A percentile compares a stretch with the other conserved stretches of the same genome.
Evolutionary conservation across 2,329 filamentous ascomycete species (phyloP).

Genomic region (Chrysoporthe cubensis): DNA sequence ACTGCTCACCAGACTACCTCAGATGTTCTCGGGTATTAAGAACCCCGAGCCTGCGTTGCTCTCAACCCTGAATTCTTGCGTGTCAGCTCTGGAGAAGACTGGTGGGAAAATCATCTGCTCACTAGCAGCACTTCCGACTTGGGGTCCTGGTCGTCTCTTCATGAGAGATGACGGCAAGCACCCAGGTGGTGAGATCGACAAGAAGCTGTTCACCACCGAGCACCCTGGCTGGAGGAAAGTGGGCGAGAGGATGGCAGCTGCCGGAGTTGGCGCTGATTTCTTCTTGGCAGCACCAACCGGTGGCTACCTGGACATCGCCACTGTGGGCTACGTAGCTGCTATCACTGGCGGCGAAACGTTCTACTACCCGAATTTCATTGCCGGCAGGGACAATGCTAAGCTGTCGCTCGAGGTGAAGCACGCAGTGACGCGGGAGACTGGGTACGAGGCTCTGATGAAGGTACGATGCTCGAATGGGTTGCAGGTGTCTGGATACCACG

Average conservation of each 20-base stretch:
- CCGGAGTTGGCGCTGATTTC: constrained; percentile 88
- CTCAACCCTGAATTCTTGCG: constrained; percentile 79
- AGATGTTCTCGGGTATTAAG: constrained; percentile 85
- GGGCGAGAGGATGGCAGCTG: constrained; percentile 84
- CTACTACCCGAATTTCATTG: constrained; percentile 96
- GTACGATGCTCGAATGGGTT: constrained; percentile 96
- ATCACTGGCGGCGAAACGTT: constrained; percentile 94
- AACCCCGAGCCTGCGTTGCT: constrained; percentile 89
- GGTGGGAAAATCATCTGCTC: constrained; percentile 93
- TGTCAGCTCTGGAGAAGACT: constrained; percentile 82
- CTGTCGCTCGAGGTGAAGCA: constrained; percentile 85
- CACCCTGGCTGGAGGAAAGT: constrained; percentile 86
- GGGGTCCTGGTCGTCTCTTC: constrained; percentile 83
- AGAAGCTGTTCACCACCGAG: constrained; percentile 89
- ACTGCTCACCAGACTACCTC: constrained; percentile 82
- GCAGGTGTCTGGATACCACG: constrained; percentile 91
- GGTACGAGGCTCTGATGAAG: constrained; percentile 97
- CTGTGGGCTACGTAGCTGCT: constrained; percentile 83
- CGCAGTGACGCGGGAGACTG: constrained; percentile 84
- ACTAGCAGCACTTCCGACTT: constrained; percentile 84
- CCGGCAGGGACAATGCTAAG: constrained; percentile 82
- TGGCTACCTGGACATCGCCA: constrained; percentile 90
- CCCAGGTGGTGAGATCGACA: constrained; percentile 84
- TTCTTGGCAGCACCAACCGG: constrained; percentile 91
- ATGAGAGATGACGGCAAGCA: constrained; percentile 88